Percentiles rank a stretch among this genome's conserved stretches.
phyloP scores from a whole-genome alignment of 257 asterid genomes.

The Ophiorrhiza pumila region DNA sequence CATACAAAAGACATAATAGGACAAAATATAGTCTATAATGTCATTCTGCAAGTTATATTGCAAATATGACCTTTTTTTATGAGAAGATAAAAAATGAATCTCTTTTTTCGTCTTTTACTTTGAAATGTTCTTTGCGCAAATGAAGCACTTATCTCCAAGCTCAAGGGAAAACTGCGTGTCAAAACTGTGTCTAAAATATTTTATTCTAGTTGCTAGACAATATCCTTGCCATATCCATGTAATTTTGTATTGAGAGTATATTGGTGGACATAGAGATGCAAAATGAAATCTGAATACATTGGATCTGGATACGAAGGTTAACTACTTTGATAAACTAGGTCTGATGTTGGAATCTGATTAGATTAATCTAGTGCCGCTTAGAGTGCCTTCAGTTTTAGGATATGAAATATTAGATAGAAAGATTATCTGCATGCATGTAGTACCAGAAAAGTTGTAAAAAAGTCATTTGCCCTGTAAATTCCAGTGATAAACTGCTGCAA shows the following conservation, averaged over 20 bases:
- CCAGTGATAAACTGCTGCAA: too few relatives aligned
- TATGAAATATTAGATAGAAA: background rate
- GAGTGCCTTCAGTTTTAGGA: background rate
- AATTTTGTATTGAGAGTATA: background rate
- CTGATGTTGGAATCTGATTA: constrained; percentile 1
- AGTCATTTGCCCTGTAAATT: background rate
- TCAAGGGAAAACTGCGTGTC: too few relatives aligned
- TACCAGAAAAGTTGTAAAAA: background rate
- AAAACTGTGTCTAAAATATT: background rate
- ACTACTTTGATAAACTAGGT: background rate
- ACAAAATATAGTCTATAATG: background rate
- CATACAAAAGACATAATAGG: background rate
- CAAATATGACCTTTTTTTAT: background rate
- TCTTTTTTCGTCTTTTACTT: too few relatives aligned
- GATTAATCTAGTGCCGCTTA: background rate
- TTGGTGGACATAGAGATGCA: background rate
- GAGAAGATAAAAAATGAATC: too few relatives aligned
- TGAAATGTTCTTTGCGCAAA: too few relatives aligned
- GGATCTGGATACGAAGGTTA: background rate
- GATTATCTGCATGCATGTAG: background rate
- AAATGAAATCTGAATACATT: background rate
- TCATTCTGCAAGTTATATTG: background rate
- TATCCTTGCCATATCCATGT: background rate
- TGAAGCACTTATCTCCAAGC: too few relatives aligned
- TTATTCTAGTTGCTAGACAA: background rate